These are phyloP conservation scores for Gilbertella persicaria DNA, from an alignment of 371 early-diverging fungal species.

Conservation along the genomic window DNA sequence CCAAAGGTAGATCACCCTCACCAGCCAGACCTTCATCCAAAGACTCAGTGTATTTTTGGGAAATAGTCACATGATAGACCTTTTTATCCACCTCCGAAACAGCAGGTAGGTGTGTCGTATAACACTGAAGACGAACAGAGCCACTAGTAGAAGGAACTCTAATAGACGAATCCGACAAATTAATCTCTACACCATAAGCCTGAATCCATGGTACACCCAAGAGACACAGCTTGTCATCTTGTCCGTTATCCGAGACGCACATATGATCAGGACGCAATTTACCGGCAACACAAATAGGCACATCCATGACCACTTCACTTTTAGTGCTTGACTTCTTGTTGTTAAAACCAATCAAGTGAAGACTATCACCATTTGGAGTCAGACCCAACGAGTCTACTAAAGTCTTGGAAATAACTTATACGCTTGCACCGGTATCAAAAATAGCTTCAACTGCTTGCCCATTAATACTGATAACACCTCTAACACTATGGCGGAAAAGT, in stretches of 20 bases:
- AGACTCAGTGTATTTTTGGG: neutral
- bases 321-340: neutral
- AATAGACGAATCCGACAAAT: neutral
- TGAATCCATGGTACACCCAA: conserved; percentile 25
- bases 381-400: conserved; percentile 8
- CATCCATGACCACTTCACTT: conserved; percentile 6
- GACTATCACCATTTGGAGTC: too few species aligned
- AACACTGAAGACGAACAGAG: too few species aligned
- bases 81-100: neutral
- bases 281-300: conserved; percentile 10
- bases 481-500: too few species aligned
- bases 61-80: neutral
- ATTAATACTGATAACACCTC: conserved; percentile 10
- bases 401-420: conserved; percentile 5
- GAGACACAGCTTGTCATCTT: conserved; percentile 8
- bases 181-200: conserved; percentile 8
- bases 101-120: too few species aligned
- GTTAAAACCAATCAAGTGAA: too few species aligned
- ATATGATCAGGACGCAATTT: conserved; percentile 10
- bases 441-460: conserved; percentile 10
- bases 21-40: conserved; percentile 3
- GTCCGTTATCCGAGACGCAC: neutral
- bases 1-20: neutral
- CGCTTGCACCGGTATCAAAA: conserved; percentile 17
- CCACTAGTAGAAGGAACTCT: too few species aligned